phyloP scores from a whole-genome alignment of 805 yeast genomes.

The Yarrowia divulgata region DNA sequence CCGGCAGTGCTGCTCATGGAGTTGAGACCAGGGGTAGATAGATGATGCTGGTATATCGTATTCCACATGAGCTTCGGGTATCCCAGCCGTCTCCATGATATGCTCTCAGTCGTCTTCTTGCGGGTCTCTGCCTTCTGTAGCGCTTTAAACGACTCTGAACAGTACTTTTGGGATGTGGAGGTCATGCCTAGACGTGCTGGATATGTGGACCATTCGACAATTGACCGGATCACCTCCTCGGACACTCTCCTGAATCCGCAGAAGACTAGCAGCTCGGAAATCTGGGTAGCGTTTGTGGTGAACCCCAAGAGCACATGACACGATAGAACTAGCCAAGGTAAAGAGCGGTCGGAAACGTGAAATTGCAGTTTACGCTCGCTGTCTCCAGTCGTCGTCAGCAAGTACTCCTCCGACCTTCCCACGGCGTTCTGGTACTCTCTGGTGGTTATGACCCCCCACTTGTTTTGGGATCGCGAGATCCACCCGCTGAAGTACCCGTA shows the following conservation, averaged over 20 bases:
- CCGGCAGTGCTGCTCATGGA: neutral
- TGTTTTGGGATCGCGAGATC: neutral
- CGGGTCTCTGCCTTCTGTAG: neutral
- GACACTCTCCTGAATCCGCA: neutral
- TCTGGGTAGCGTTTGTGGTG: neutral
- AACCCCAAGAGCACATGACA: constrained; percentile 12
- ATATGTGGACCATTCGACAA: constrained; percentile 25
- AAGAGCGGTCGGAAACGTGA: neutral
- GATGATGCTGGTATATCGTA: constrained; percentile 1
- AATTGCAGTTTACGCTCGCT: neutral
- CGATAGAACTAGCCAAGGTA: constrained; percentile 8
- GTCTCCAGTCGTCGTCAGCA: neutral
- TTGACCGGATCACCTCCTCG: neutral
- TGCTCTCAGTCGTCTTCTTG: neutral
- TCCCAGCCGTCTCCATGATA: constrained; percentile 3
- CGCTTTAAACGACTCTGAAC: neutral
- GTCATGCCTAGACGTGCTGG: neutral
- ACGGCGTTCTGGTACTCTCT: neutral
- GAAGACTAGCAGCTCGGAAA: neutral
- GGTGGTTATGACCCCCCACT: constrained; percentile 8
- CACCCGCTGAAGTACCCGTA: constrained; percentile 7
- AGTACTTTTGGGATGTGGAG: neutral
- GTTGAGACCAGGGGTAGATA: neutral
- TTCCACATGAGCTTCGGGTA: constrained; percentile 3
- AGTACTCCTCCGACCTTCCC: constrained; percentile 8